These are phyloP conservation scores for Aspergillus campestris DNA, from an alignment of 495 filamentous ascomycete genomes.

Conservation along the genomic window DNA sequence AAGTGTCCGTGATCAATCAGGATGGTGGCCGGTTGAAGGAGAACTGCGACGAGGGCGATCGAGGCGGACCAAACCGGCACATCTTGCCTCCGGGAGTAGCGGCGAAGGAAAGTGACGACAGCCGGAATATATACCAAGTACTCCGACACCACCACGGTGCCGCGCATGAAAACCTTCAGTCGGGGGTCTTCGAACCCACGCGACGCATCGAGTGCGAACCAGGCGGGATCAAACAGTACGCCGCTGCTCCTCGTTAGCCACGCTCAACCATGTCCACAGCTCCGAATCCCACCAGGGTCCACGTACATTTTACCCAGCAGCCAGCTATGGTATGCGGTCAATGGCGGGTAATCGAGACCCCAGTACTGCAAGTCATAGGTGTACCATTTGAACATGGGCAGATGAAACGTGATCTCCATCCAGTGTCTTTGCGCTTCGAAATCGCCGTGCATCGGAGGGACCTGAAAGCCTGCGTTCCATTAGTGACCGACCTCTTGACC, in stretches of 20 bases:
- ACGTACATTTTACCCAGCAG: slow-evolving; percentile 71
- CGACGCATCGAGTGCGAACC: slow-evolving; percentile 84
- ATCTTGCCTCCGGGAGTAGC: slow-evolving; percentile 61
- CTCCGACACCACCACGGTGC: slow-evolving; percentile 80
- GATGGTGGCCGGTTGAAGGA: slow-evolving; percentile 88
- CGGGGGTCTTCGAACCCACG: slow-evolving; percentile 68
- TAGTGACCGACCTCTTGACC: slow-evolving; percentile 2
- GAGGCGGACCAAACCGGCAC: slow-evolving; percentile 71
- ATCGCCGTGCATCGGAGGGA: slow-evolving; percentile 89
- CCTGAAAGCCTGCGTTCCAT: slow-evolving; percentile 54
- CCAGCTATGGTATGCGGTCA: slow-evolving; percentile 98
- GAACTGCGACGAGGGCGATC: slow-evolving; percentile 77
- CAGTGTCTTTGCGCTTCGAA: slow-evolving; percentile 97
- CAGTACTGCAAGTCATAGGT: slow-evolving; percentile 95
- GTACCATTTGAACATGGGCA: slow-evolving; percentile 93
- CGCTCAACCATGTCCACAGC: too few species aligned
- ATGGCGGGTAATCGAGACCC: slow-evolving; percentile 94
- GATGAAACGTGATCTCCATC: slow-evolving; percentile 91
- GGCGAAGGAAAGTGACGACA: slow-evolving; percentile 70
- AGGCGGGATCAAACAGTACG: slow-evolving; percentile 63
- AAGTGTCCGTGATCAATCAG: slow-evolving; percentile 98
- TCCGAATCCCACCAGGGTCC: not conserved
- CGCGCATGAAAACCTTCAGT: slow-evolving; percentile 92
- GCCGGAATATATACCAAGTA: slow-evolving; percentile 85
- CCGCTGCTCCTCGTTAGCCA: slow-evolving; percentile 43